Evolutionary conservation across 345 rosid species (phyloP).

Genomic region (Populus davidiana): DNA sequence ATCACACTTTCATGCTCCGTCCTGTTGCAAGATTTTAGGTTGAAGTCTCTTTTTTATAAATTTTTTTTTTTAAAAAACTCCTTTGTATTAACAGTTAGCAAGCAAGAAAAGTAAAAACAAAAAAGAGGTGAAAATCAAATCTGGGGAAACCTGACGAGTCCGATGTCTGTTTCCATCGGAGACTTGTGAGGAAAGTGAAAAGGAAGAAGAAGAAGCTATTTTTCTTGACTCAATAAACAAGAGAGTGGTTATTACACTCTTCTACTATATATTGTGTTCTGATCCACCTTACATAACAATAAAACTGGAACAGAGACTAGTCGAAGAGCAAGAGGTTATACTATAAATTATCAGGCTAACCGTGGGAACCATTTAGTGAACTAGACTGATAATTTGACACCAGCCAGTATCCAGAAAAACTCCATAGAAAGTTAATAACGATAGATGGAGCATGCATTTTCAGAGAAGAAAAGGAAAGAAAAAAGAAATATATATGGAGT

Average conservation of each 20-base stretch:
- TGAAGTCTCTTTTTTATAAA: too few species aligned
- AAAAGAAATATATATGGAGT: too few species aligned
- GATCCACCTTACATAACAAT: neutral
- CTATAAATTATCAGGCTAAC: neutral
- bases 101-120: neutral
- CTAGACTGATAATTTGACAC: too few species aligned
- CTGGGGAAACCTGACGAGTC: too few species aligned
- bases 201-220: too few species aligned
- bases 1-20: too few species aligned
- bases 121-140: too few species aligned
- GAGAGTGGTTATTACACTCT: neutral
- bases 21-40: too few species aligned
- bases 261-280: neutral
- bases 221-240: too few species aligned
- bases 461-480: neutral
- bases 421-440: too few species aligned
- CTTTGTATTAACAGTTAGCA: neutral
- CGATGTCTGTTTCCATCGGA: neutral
- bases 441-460: neutral
- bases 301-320: neutral
- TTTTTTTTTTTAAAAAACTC: too few species aligned
- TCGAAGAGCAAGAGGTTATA: neutral
- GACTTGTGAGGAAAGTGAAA: neutral
- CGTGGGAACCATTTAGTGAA: neutral
- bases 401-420: too few species aligned